phyloP scores from a whole-genome alignment of 1,284 basidiomycete genomes.

The Leucoagaricus sp. region DNA sequence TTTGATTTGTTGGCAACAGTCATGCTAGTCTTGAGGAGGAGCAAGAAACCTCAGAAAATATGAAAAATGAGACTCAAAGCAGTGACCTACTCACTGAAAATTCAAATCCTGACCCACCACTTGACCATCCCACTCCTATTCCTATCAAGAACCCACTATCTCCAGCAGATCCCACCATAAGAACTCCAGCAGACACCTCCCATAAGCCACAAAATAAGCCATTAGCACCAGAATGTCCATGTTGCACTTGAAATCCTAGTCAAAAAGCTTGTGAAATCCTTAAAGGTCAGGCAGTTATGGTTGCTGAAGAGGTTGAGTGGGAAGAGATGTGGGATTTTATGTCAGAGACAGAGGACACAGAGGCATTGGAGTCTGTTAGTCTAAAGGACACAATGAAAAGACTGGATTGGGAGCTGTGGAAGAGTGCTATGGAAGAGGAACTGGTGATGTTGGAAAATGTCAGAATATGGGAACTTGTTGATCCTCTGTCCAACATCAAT shows the following conservation, averaged over 20 bases:
- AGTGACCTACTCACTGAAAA: neutral
- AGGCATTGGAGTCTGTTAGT: too few relatives aligned
- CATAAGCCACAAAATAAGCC: neutral
- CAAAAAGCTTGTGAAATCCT: neutral
- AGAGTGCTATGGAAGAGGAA: conserved; percentile 27
- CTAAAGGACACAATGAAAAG: too few relatives aligned
- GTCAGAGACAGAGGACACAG: too few relatives aligned
- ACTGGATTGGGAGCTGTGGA: too few relatives aligned
- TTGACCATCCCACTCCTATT: too few relatives aligned
- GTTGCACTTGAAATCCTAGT: neutral
- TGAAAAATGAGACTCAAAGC: neutral
- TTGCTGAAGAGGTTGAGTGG: too few relatives aligned
- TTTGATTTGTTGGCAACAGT: conserved; percentile 22
- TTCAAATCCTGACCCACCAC: too few relatives aligned
- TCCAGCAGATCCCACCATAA: too few relatives aligned
- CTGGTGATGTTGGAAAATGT: conserved; percentile 18
- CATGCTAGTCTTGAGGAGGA: conserved; percentile 13
- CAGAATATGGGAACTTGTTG: conserved; percentile 20
- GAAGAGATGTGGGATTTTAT: too few relatives aligned
- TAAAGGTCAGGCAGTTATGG: neutral
- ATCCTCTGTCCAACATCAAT: conserved; percentile 20
- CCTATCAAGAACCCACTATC: too few relatives aligned
- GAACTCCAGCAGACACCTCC: too few relatives aligned
- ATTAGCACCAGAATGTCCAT: too few relatives aligned
- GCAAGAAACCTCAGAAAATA: neutral